phyloP scores from a whole-genome alignment of 371 early-diverging fungal genomes.

The Mucor saturninus region DNA sequence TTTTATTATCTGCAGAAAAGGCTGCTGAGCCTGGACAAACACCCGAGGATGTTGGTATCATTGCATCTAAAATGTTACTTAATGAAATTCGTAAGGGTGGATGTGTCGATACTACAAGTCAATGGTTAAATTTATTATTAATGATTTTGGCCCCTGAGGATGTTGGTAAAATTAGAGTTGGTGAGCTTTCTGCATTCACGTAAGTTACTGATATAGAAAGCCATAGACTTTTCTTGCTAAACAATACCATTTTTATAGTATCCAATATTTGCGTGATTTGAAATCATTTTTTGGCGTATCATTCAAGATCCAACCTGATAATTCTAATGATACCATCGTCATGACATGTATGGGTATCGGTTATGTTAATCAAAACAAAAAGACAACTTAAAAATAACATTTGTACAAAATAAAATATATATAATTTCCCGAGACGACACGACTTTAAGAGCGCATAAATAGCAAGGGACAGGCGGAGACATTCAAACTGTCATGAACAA shows the following conservation, averaged over 20 bases:
- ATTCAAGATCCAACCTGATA: conserved; percentile 89
- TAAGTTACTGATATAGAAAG: conserved; percentile 44
- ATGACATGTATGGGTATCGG: conserved; percentile 92
- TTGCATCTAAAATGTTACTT: conserved; percentile 78
- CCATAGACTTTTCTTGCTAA: not conserved
- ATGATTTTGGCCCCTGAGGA: conserved; percentile 93
- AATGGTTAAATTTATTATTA: conserved; percentile 85
- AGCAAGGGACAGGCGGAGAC: too few species aligned
- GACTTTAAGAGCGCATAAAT: too few species aligned
- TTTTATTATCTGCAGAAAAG: conserved; percentile 82
- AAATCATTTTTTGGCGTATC: conserved; percentile 86
- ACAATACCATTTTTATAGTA: conserved; percentile 37
- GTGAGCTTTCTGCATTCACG: conserved; percentile 84
- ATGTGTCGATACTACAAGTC: conserved; percentile 86
- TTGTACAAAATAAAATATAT: conserved; percentile 16
- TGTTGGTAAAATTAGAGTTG: conserved; percentile 89
- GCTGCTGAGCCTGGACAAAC: conserved; percentile 77
- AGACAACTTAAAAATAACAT: conserved; percentile 62
- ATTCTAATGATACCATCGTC: conserved; percentile 67
- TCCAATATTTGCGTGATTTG: conserved; percentile 91
- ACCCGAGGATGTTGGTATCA: conserved; percentile 89
- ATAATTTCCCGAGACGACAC: too few species aligned
- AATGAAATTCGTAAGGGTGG: conserved; percentile 89
- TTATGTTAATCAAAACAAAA: conserved; percentile 86
- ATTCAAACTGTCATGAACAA: too few species aligned